Percentiles rank a stretch among this genome's conserved stretches.
Conservation (phyloP, 108 stramenopile species). For the Cylindrotheca closterium region DNA sequence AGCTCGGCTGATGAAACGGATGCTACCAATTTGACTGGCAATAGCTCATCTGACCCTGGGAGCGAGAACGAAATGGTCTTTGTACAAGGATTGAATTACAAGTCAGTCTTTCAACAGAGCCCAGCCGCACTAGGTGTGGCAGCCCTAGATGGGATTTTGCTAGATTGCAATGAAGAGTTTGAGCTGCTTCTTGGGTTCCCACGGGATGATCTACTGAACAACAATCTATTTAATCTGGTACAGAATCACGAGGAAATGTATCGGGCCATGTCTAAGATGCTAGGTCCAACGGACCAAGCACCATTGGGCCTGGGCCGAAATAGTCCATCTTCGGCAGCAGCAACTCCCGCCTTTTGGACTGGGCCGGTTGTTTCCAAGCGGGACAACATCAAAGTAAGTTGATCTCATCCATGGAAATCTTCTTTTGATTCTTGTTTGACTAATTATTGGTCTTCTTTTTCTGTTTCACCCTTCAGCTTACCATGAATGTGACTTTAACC, state of each 20-base stretch:
- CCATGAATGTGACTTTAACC: constrained; percentile 69
- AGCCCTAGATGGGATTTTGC: constrained; percentile 78
- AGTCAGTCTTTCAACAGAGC: constrained; percentile 68
- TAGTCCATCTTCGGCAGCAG: background rate
- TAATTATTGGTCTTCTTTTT: background rate
- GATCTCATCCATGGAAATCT: background rate
- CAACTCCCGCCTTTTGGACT: constrained; percentile 29
- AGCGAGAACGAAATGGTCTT: constrained; percentile 62
- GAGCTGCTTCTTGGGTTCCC: constrained; percentile 47
- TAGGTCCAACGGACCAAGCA: constrained; percentile 29
- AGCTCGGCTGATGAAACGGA: constrained; percentile 21
- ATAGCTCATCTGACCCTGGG: constrained; percentile 14
- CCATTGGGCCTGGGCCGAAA: background rate
- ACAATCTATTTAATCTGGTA: constrained; percentile 66
- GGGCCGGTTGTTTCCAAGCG: constrained; percentile 31
- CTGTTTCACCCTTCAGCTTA: constrained; percentile 33
- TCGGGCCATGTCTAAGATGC: constrained; percentile 79
- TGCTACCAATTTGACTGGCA: constrained; percentile 3
- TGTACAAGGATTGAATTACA: constrained; percentile 78
- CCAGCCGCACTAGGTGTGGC: constrained; percentile 73
- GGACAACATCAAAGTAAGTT: constrained; percentile 27
- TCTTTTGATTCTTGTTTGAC: background rate
- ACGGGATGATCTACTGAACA: constrained; percentile 46
- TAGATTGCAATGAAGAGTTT: constrained; percentile 80
- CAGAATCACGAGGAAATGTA: constrained; percentile 82